Evolutionary conservation across 2,329 filamentous ascomycete species (phyloP).

Genomic region (Cercospora zeina): DNA sequence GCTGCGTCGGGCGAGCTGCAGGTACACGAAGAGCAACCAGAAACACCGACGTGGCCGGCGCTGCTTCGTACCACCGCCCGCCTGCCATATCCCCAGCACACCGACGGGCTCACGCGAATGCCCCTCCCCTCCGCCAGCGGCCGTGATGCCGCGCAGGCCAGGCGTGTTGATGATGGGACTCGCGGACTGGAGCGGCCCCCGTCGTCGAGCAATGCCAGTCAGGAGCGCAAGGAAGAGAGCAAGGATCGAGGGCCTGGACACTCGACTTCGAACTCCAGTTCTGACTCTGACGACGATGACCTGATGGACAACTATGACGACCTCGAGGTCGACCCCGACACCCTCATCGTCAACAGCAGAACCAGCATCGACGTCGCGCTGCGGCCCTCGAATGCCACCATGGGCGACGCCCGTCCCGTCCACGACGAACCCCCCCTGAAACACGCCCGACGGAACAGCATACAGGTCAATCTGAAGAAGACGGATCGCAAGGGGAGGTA

Average conservation of each 20-base stretch:
- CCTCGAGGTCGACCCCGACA: constrained; percentile 42
- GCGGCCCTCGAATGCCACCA: constrained; percentile 22
- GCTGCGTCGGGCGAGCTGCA: constrained; percentile 10
- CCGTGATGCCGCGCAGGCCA: constrained; percentile 29
- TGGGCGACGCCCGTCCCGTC: constrained; percentile 1
- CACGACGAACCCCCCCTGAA: background rate
- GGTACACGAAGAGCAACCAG: constrained; percentile 8
- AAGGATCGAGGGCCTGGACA: constrained; percentile 2
- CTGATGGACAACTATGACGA: constrained; percentile 48
- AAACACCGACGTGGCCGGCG: constrained; percentile 1
- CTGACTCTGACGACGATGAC: constrained; percentile 34
- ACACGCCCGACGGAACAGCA: constrained; percentile 42
- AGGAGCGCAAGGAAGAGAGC: constrained; percentile 5
- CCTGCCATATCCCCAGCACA: background rate
- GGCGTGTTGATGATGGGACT: constrained; percentile 29
- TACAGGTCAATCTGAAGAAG: constrained; percentile 51
- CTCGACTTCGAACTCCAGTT: constrained; percentile 3
- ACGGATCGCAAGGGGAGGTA: constrained; percentile 51
- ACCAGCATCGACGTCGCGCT: constrained; percentile 32
- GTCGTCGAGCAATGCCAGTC: background rate
- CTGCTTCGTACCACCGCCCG: background rate
- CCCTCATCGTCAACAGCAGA: constrained; percentile 41
- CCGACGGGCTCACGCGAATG: background rate
- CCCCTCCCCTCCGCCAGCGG: constrained; percentile 21
- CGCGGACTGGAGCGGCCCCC: constrained; percentile 23